phyloP scores from a whole-genome alignment of 2,329 filamentous ascomycete genomes.

The Aspergillus amoenus region DNA sequence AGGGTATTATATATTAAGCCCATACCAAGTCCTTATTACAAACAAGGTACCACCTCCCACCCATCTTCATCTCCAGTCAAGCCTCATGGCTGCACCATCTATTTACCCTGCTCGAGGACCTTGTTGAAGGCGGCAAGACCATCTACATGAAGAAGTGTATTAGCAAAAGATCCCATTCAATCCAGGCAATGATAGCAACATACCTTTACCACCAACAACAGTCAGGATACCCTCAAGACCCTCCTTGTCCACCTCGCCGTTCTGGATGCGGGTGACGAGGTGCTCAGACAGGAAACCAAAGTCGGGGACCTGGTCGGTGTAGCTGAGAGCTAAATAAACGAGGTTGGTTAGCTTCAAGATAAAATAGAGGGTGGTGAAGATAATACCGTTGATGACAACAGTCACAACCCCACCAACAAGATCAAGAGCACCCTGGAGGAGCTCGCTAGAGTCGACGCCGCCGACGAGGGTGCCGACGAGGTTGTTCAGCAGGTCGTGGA shows the following conservation, averaged over 20 bases:
- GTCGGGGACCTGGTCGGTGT: slow-evolving; percentile 9
- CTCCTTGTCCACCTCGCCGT: slow-evolving; percentile 14
- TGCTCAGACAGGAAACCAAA: slow-evolving; percentile 17
- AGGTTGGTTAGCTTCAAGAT: not conserved
- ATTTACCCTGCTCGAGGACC: slow-evolving; percentile 3
- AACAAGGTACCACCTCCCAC: not conserved
- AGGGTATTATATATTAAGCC: not conserved
- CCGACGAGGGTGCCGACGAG: slow-evolving; percentile 1
- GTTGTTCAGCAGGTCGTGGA: not conserved
- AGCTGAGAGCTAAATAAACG: slow-evolving; percentile 3
- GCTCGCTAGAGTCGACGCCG: slow-evolving; percentile 9
- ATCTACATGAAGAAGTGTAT: not conserved
- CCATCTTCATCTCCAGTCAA: too few species aligned
- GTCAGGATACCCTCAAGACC: slow-evolving; percentile 14
- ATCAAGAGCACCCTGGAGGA: slow-evolving; percentile 1
- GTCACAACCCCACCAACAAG: slow-evolving; percentile 16
- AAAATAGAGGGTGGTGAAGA: too few species aligned
- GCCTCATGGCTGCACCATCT: not conserved
- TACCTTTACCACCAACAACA: slow-evolving; percentile 11
- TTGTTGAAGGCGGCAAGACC: slow-evolving; percentile 10
- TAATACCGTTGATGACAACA: slow-evolving; percentile 18
- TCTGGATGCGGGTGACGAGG: slow-evolving; percentile 15
- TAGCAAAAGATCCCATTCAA: not conserved
- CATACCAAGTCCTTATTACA: not conserved
- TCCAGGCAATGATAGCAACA: not conserved